A percentile compares a stretch with the other conserved stretches of the same genome.
phyloP scores from a whole-genome alignment of 2,329 filamentous ascomycete genomes.

The Furcasterigmium furcatum region DNA sequence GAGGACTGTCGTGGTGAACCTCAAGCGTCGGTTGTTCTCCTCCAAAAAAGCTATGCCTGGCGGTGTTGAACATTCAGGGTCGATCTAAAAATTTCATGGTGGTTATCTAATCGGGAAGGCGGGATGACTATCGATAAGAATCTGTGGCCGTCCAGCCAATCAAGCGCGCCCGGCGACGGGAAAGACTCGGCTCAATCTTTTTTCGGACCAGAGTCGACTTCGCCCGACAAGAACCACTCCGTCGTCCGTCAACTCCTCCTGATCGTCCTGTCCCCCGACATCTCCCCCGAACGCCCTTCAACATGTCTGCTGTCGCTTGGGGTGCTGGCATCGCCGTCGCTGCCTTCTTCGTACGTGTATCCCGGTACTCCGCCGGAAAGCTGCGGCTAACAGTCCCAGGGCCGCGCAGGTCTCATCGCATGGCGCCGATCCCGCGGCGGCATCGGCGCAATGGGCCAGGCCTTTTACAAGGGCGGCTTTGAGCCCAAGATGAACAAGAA shows the following conservation, averaged over 20 bases:
- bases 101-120: neutral
- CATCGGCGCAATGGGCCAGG: conserved; percentile 77
- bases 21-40: neutral
- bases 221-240: too few relatives aligned
- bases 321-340: conserved; percentile 47
- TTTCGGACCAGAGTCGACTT: neutral
- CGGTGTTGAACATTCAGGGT: neutral
- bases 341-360: conserved; percentile 43
- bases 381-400: conserved; percentile 49
- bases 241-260: neutral
- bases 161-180: neutral
- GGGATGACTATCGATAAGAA: neutral
- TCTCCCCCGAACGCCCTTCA: neutral
- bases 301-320: conserved; percentile 39
- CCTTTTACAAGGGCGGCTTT: conserved; percentile 99
- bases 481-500: conserved; percentile 90
- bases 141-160: too few relatives aligned
- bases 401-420: conserved; percentile 88
- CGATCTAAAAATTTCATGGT: conserved; percentile 1
- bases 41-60: neutral
- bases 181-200: conserved; percentile 1
- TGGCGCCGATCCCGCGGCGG: conserved; percentile 78
- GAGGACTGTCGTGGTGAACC: neutral
- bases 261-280: neutral
- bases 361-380: too few relatives aligned